Base-by-base conservation (phyloP, 192 early-diverging fungal genomes). In the Funneliformis mosseae region DNA sequence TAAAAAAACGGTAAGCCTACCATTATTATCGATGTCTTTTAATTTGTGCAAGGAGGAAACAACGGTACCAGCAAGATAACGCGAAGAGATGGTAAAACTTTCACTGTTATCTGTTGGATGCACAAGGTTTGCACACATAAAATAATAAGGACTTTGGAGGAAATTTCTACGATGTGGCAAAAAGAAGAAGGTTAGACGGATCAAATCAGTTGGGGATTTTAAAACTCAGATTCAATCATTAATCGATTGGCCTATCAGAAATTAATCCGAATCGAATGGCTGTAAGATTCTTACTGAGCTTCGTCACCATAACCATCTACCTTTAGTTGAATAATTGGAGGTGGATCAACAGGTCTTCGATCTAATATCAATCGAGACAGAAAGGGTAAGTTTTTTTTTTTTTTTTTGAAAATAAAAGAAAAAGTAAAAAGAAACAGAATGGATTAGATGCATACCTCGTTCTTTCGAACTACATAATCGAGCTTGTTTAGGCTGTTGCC, bases 121-220 rank as follows among this genome's bases (percentile, higher is more conserved):
- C 79, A 97, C 91, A 39, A 98, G 88, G 43, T 95, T 95, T 23
- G 93, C 95, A 82, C 95, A 97, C 95, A 97, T 96, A 85, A 98
- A 98, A 83, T 96, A 95, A 83, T 96, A 95, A 42, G 95, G 94
- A 83, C 94, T 95, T 82, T 91, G 90, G 27, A 86, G 81, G 74
- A 81, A 88, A 45, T 85, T 82, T 42, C 86, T 88, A 78, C 3
- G 33, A 27, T 62, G 25, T 18, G 45, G 33, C 33, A 69, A 45
- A 70, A 25, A 71, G 25, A 18, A 72, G 45, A 59, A 28, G 63
- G 25, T 66, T 41, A 76, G 46, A 71, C 39, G 33, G 60, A 23
- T 23, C 7, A 28, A 16, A 27, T 74, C n/a, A 33, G 25, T 62
- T 55, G 67, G 12, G 33, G 33, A 33, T 33, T 33, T 33, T 33